Conservation (phyloP, 2,329 filamentous ascomycete genomes). For the Pyricularia sp. region DNA sequence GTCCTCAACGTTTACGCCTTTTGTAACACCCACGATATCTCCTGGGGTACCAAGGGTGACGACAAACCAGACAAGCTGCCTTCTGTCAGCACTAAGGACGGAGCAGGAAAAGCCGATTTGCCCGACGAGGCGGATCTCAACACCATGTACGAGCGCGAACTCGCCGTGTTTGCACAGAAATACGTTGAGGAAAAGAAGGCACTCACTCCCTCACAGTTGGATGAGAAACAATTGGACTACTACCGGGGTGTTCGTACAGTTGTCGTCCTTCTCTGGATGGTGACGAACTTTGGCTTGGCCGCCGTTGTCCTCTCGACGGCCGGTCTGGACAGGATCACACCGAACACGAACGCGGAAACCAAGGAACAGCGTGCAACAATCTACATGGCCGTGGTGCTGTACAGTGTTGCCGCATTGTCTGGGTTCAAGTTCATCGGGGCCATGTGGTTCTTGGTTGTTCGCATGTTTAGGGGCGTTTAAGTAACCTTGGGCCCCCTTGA, state of each 20-base stretch:
- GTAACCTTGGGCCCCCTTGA: constrained; percentile 5
- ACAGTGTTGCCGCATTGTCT: constrained; percentile 78
- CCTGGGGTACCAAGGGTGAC: constrained; percentile 96
- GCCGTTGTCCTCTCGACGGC: constrained; percentile 82
- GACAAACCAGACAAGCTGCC: constrained; percentile 90
- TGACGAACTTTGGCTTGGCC: constrained; percentile 82
- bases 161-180: constrained; percentile 66
- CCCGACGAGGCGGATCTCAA: constrained; percentile 94
- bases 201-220: constrained; percentile 42
- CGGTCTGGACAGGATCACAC: constrained; percentile 61
- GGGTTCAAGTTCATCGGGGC: constrained; percentile 82
- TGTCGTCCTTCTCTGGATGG: constrained; percentile 93
- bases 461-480: constrained; percentile 68
- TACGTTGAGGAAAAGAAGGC: constrained; percentile 60
- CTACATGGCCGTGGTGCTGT: constrained; percentile 81
- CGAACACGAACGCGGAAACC: constrained; percentile 32
- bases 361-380: constrained; percentile 56
- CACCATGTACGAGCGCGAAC: constrained; percentile 83
- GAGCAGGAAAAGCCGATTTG: constrained; percentile 84
- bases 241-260: constrained; percentile 92
- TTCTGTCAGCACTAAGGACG: constrained; percentile 81
- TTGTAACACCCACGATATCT: constrained; percentile 96
- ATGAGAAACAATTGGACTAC: constrained; percentile 93
- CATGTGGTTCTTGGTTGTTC: constrained; percentile 84
- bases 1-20: constrained; percentile 98